These are phyloP conservation scores for Aspergillus mulundensis DNA, from an alignment of 495 filamentous ascomycete genomes.

Conservation along the genomic window DNA sequence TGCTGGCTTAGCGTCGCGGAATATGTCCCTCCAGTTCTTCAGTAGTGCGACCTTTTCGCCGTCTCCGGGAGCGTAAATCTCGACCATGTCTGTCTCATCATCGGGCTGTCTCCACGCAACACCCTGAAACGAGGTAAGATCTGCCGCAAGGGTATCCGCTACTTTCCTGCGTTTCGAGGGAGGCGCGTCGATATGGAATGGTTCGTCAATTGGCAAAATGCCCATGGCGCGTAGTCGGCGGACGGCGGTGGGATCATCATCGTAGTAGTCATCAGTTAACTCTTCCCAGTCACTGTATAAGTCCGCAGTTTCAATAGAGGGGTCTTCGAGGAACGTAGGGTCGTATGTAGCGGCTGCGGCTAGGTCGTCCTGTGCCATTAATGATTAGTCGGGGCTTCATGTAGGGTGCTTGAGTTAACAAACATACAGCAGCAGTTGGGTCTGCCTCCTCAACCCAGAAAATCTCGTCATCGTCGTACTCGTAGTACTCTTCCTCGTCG, in stretches of 20 bases:
- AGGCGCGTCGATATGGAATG: background rate
- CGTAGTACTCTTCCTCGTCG: constrained; percentile 48
- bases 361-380: constrained; percentile 43
- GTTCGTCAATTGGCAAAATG: constrained; percentile 3
- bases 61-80: constrained; percentile 36
- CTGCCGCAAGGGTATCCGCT: constrained; percentile 6
- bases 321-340: constrained; percentile 38
- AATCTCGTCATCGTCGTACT: constrained; percentile 41
- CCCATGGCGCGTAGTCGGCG: constrained; percentile 18
- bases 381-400: background rate
- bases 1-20: constrained; percentile 36
- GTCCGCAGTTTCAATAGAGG: constrained; percentile 37
- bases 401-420: background rate
- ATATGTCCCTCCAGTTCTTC: constrained; percentile 51
- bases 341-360: constrained; percentile 43
- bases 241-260: constrained; percentile 39
- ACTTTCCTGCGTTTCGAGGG: constrained; percentile 8
- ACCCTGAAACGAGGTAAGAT: constrained; percentile 33
- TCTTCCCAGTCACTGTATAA: constrained; percentile 50
- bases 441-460: constrained; percentile 41
- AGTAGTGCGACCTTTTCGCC: constrained; percentile 44
- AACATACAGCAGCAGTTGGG: constrained; percentile 40
- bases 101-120: constrained; percentile 37
- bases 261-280: constrained; percentile 49
- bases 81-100: constrained; percentile 25